A percentile compares a stretch with the other conserved stretches of the same genome.
Conservation (phyloP, 805 yeast species). For the Sugiyamaella americana region DNA sequence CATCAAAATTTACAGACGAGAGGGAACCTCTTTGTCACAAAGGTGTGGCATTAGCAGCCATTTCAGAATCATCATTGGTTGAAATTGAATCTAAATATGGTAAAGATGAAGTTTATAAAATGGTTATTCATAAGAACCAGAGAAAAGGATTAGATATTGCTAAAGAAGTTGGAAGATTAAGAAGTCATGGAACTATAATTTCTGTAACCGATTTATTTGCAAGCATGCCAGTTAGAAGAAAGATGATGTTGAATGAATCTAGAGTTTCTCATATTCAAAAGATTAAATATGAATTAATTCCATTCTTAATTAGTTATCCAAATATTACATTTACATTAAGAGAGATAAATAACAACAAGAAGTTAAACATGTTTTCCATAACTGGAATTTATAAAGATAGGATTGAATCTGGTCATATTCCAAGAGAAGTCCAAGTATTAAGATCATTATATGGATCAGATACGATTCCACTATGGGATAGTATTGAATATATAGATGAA, state of each 20-base stretch:
- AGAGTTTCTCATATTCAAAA: slow-evolving; percentile 1
- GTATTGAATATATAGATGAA: background rate
- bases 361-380: too few species aligned
- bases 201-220: slow-evolving; percentile 20
- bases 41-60: slow-evolving; percentile 50
- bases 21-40: slow-evolving; percentile 24
- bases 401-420: background rate
- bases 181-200: slow-evolving; percentile 20
- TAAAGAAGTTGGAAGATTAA: background rate
- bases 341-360: too few species aligned
- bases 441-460: slow-evolving; percentile 1
- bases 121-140: background rate
- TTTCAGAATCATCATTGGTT: slow-evolving; percentile 37
- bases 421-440: slow-evolving; percentile 4
- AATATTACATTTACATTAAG: background rate
- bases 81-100: slow-evolving; percentile 37
- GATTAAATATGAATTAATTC: slow-evolving; percentile 9
- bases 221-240: slow-evolving; percentile 24
- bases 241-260: slow-evolving; percentile 1
- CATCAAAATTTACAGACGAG: background rate
- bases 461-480: background rate
- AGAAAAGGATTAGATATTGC: background rate
- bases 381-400: too few species aligned
- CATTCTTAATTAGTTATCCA: background rate
- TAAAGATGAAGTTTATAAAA: background rate